These are phyloP conservation scores for Penicillium sp. DNA, from an alignment of 2,329 filamentous ascomycete species.

Conservation along the genomic window DNA sequence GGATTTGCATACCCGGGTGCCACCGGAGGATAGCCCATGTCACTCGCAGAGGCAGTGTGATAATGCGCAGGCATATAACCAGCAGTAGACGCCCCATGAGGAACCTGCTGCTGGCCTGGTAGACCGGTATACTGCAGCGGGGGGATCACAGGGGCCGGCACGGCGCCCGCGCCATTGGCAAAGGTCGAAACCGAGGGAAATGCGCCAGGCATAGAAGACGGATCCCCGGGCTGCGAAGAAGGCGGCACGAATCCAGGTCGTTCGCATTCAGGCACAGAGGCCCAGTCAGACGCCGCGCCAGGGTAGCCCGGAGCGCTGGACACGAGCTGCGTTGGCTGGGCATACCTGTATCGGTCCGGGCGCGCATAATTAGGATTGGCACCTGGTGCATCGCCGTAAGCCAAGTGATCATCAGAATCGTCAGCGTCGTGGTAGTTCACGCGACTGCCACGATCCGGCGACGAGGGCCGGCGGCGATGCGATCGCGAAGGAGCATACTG, in stretches of 20 bases:
- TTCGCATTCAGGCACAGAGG: slow-evolving; percentile 41
- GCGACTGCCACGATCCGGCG: slow-evolving; percentile 21
- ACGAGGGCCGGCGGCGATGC: slow-evolving; percentile 22
- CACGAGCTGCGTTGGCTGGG: slow-evolving; percentile 25
- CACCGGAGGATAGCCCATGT: slow-evolving; percentile 17
- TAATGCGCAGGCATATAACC: slow-evolving; percentile 30
- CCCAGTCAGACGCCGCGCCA: slow-evolving; percentile 31
- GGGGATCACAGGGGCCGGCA: slow-evolving; percentile 24
- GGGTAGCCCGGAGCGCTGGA: slow-evolving; percentile 18
- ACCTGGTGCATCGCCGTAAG: slow-evolving; percentile 37
- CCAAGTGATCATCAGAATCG: slow-evolving; percentile 37
- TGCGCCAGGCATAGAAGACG: slow-evolving; percentile 30
- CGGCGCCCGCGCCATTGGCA: slow-evolving; percentile 17
- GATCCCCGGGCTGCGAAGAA: slow-evolving; percentile 26
- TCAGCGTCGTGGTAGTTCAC: slow-evolving; percentile 26
- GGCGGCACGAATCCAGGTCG: slow-evolving; percentile 45
- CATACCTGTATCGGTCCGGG: slow-evolving; percentile 33
- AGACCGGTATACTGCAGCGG: slow-evolving; percentile 35
- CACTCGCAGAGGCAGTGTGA: slow-evolving; percentile 30
- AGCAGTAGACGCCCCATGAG: slow-evolving; percentile 21
- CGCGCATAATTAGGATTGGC: slow-evolving; percentile 38
- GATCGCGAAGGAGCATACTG: slow-evolving; percentile 10
- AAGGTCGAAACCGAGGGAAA: slow-evolving; percentile 31
- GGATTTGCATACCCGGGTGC: slow-evolving; percentile 33
- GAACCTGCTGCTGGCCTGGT: slow-evolving; percentile 19